These are phyloP conservation scores for Chrysanthemum lavandulifolium DNA, from an alignment of 129 eudicot genomes.

Conservation along the genomic window DNA sequence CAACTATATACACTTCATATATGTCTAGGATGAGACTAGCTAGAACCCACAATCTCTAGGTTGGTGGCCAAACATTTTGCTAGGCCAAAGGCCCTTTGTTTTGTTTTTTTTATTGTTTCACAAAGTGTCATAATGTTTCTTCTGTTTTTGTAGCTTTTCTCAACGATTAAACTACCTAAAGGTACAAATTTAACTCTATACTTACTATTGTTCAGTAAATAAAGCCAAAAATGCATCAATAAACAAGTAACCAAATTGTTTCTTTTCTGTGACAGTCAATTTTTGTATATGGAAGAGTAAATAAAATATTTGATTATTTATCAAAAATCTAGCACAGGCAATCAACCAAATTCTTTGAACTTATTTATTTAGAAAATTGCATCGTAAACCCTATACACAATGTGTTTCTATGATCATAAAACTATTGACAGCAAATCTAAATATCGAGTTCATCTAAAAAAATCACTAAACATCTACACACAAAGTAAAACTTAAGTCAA, in stretches of 20 bases:
- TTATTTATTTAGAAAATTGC: slow-evolving; percentile 19
- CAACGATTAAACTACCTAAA: no score
- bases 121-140: no score
- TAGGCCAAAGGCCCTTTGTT: no score
- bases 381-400: slow-evolving; percentile 20
- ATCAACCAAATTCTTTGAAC: slow-evolving; percentile 9
- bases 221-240: no score
- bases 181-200: no score
- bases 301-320: slow-evolving; percentile 3
- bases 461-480: neutral
- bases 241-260: neutral
- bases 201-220: no score
- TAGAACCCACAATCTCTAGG: no score
- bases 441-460: slow-evolving; percentile 6
- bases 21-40: no score
- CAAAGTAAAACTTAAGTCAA: neutral
- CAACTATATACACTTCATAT: no score
- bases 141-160: no score
- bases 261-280: neutral
- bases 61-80: no score
- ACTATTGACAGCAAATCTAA: neutral
- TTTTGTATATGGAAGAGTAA: neutral
- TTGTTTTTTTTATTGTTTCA: no score
- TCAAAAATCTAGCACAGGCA: neutral
- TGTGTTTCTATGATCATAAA: slow-evolving; percentile 19